Base-by-base conservation (phyloP, 129 eudicot genomes). In the Helichrysum umbraculigerum region DNA sequence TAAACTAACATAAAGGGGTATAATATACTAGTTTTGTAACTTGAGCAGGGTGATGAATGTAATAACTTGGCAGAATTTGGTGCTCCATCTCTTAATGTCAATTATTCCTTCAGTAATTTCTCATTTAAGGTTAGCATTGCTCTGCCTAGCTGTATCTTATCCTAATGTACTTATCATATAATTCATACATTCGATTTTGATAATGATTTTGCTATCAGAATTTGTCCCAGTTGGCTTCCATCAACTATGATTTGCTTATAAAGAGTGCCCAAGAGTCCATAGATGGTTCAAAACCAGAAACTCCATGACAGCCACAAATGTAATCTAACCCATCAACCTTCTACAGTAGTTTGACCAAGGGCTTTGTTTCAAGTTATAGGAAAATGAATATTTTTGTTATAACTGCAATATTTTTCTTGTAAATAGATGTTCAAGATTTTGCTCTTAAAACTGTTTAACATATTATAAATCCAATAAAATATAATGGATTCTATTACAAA, bases 21-120 rank as follows among this genome's bases (percentile, higher is more conserved):
- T 30, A 41, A 66, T 32, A 12, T 39, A 44, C 74, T 67, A 2
- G 51, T 67, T 58, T 66, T 47, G 54, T 79, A 74, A 34, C 42
- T 72, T 66, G 73, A 80, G 64, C 87, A 88, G 99, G 90, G 81
- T 9, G 99, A 94, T 76, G 97, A 89, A 79, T 94, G 91, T 66
- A 92, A 88, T 22, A 77, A 83, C 73, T 74, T 91, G 78, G 82
- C 93, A 19, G 97, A 94, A 0, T 90, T 90, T 30, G 79, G 89
- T 69, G 79, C 84, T 78, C 85, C 86, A 22, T 30, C 81, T 77
- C 92, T 68, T 57, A 68, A 81, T 17, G 75, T 77, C 79, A 85
- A 81, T 75, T 91, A 91, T 86, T 94, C 99, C 0, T 94, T 94
- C 93, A 94, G 99, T 70, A 94, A 89, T 84, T 94, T 94, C 85